A percentile compares a stretch with the other conserved stretches of the same genome.
Conservation (phyloP, 805 yeast genomes). For the Scheffersomyces stipitis region DNA sequence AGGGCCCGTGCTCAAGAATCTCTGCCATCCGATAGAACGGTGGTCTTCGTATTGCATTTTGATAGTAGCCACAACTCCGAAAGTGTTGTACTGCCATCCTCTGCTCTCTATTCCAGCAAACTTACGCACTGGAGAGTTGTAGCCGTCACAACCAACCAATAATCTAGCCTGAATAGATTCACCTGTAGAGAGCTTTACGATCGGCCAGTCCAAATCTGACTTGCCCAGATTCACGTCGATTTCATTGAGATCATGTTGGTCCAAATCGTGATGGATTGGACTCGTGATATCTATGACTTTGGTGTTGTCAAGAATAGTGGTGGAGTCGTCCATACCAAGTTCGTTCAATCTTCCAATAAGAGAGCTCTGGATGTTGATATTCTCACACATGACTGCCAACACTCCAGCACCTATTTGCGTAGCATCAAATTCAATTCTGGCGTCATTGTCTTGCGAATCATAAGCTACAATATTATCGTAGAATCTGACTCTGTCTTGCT, state of each 20-base stretch:
- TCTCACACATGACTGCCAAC: constrained; percentile 85
- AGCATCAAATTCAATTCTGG: constrained; percentile 70
- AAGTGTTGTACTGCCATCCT: constrained; percentile 88
- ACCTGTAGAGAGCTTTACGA: constrained; percentile 67
- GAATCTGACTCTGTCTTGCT: constrained; percentile 68
- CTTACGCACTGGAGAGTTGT: constrained; percentile 85
- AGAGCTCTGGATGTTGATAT: constrained; percentile 77
- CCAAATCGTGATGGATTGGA: constrained; percentile 10
- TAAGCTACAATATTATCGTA: constrained; percentile 84
- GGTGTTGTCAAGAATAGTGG: constrained; percentile 59
- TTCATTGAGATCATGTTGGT: constrained; percentile 17
- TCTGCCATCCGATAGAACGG: constrained; percentile 83
- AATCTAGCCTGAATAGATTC: constrained; percentile 62
- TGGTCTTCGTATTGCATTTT: constrained; percentile 71
- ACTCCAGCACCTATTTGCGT: constrained; percentile 41
- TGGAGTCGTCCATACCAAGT: constrained; percentile 19
- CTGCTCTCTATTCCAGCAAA: constrained; percentile 80
- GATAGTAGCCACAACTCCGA: constrained; percentile 92
- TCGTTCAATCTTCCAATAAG: constrained; percentile 50
- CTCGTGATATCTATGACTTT: constrained; percentile 58
- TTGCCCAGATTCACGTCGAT: constrained; percentile 8
- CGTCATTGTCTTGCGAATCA: constrained; percentile 69
- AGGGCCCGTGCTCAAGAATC: constrained; percentile 90
- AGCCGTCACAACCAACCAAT: constrained; percentile 95
- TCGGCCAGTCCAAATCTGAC: constrained; percentile 65